phyloP scores from a whole-genome alignment of 805 yeast genomes.

The Debaryomyces tyrocola region DNA sequence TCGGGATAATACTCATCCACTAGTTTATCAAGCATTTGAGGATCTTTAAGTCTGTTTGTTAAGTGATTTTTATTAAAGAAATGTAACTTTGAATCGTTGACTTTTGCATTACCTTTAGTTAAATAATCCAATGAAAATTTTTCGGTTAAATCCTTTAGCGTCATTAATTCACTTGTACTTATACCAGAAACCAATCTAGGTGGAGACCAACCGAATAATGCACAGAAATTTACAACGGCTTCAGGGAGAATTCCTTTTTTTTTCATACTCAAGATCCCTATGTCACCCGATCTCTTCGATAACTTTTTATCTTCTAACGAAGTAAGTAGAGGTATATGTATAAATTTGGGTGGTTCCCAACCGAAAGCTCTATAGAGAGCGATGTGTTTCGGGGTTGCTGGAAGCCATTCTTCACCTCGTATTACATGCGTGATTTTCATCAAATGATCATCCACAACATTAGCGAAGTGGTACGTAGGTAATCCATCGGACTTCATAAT shows the following conservation, averaged over 20 bases:
- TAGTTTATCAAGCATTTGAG: slow-evolving; percentile 32
- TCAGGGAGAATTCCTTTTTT: slow-evolving; percentile 76
- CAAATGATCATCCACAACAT: slow-evolving; percentile 89
- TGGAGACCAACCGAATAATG: slow-evolving; percentile 95
- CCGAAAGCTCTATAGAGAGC: slow-evolving; percentile 84
- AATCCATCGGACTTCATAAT: slow-evolving; percentile 88
- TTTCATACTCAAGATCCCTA: slow-evolving; percentile 61
- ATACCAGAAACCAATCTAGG: slow-evolving; percentile 51
- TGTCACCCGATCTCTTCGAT: slow-evolving; percentile 83
- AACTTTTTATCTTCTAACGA: slow-evolving; percentile 71
- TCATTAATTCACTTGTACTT: slow-evolving; percentile 51
- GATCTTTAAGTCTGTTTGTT: slow-evolving; percentile 38
- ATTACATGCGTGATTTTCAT: slow-evolving; percentile 94
- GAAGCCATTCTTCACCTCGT: slow-evolving; percentile 97
- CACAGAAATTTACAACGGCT: slow-evolving; percentile 83
- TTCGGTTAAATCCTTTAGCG: slow-evolving; percentile 50
- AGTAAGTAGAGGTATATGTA: slow-evolving; percentile 90
- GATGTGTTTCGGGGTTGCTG: slow-evolving; percentile 92
- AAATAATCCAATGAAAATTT: slow-evolving; percentile 67
- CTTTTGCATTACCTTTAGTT: slow-evolving; percentile 93
- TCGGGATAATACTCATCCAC: slow-evolving; percentile 29
- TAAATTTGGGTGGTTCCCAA: slow-evolving; percentile 77
- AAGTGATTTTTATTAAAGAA: slow-evolving; percentile 78
- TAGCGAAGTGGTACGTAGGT: slow-evolving; percentile 97
- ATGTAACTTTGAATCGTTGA: slow-evolving; percentile 70